Base-by-base conservation (phyloP, 305 asterid genomes). In the Striga hermonthica region DNA sequence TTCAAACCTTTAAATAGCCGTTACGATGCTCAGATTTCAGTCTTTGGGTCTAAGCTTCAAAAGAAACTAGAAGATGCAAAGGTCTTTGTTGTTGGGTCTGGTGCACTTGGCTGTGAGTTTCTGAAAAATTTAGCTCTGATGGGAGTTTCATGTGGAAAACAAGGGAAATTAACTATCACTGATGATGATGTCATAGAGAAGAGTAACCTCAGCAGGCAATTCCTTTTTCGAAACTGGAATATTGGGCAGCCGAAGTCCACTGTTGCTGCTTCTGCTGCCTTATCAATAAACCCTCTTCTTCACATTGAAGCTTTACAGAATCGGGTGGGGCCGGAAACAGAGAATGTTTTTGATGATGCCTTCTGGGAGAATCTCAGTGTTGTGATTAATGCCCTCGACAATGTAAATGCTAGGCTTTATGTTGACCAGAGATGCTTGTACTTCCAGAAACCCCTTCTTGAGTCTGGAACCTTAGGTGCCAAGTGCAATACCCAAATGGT, bases 61-160 rank as follows among this genome's bases (percentile, higher is more conserved):
- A 56, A 56, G 60, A 28, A 56, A 56, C 60, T 56, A 35, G 60
- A 56, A 35, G 60, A 28, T 56, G 60, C 60, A 9, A 56, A 56
- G 34, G 60, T 56, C 34, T 56, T 56, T 35, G 41, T 56, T 28
- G 60, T 56, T 56, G 60, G 60, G 4, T 56, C 60, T 9, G 60
- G 41, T 56, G 41, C 60, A 12, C 40, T 56, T 28, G 60, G 40
- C 8, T 56, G 60, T 56, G 60, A 56, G 41, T 56, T 56, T 56
- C 60, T 56, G 60, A 56, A 56, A 15, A 56, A 56, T 13, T 28
- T 35, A 9, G 60, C 60, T 11, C 60, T 56, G 41, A 56, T 56
- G 60, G 60, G 60, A 56, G 41, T 56, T 56, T 56, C 60, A 28
- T 31, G 40, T 56, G 60, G 60, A 15, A 10, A 56, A 35, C 40